These are phyloP conservation scores for Hypoxylon rickii DNA, from an alignment of 495 filamentous ascomycete genomes.

Conservation along the genomic window DNA sequence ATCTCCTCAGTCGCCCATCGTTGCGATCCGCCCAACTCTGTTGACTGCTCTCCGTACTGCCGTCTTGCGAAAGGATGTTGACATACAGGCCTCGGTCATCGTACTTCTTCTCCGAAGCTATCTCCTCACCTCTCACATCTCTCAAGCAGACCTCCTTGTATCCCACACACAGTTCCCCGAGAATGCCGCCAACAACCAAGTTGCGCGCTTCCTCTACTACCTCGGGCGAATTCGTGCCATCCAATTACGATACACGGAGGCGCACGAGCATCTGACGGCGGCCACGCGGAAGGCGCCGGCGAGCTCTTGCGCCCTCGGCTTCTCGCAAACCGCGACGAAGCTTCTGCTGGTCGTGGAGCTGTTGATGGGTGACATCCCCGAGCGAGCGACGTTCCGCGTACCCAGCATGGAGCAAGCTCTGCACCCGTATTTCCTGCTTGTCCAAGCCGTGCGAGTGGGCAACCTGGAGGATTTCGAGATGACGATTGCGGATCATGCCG, in stretches of 20 bases:
- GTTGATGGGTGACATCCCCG: conserved; percentile 98
- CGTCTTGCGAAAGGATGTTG: conserved; percentile 91
- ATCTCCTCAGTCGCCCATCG: conserved; percentile 79
- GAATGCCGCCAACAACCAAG: conserved; percentile 94
- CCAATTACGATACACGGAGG: conserved; percentile 93
- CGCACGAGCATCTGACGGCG: conserved; percentile 89
- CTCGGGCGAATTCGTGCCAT: conserved; percentile 94
- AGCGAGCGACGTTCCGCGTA: conserved; percentile 89
- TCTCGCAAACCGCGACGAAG: conserved; percentile 94
- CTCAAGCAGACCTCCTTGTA: conserved; percentile 93
- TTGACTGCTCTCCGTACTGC: conserved; percentile 89
- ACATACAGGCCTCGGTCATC: conserved; percentile 93
- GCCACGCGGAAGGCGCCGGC: conserved; percentile 94
- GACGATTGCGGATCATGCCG: conserved; percentile 75
- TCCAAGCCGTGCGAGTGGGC: conserved; percentile 92
- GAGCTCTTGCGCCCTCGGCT: conserved; percentile 84
- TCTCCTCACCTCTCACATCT: conserved; percentile 92
- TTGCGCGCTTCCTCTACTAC: conserved; percentile 95
- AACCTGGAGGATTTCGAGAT: conserved; percentile 90
- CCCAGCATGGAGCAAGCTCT: conserved; percentile 82
- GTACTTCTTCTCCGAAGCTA: conserved; percentile 95
- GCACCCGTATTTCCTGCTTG: conserved; percentile 88
- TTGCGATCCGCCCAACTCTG: conserved; percentile 82
- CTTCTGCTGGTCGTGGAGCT: conserved; percentile 92
- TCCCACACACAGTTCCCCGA: conserved; percentile 92